Percentiles rank a stretch among this genome's conserved stretches.
Evolutionary conservation across 257 asterid genomes (phyloP).

Genomic region (Solanum microdontum): DNA sequence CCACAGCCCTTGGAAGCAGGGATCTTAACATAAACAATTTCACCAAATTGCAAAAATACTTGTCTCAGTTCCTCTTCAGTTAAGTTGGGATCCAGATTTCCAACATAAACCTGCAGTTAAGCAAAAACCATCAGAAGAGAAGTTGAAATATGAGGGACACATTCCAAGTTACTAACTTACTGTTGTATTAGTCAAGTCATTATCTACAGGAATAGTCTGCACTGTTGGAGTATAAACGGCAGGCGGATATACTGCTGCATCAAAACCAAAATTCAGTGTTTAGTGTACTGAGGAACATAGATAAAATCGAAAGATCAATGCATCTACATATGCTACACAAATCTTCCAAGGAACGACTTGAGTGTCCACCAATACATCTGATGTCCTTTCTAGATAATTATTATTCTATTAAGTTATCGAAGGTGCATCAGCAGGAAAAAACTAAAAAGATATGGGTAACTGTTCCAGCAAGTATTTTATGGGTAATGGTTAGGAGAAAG

Average conservation of each 20-base stretch:
- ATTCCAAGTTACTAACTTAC: slow-evolving; percentile 34
- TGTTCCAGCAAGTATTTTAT: not conserved
- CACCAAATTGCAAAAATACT: slow-evolving; percentile 73
- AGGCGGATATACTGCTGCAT: slow-evolving; percentile 65
- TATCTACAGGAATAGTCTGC: slow-evolving; percentile 69
- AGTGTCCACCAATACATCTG: not conserved
- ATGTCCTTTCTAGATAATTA: not conserved
- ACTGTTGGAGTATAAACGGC: slow-evolving; percentile 49
- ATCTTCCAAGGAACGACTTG: not conserved
- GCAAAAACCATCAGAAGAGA: slow-evolving; percentile 7
- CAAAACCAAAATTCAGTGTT: not conserved
- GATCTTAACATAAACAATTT: slow-evolving; percentile 71
- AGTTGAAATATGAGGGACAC: not conserved
- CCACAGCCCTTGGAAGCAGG: slow-evolving; percentile 88
- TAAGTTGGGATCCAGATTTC: slow-evolving; percentile 74
- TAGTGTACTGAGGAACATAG: not conserved
- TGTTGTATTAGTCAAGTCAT: slow-evolving; percentile 67
- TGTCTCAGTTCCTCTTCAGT: slow-evolving; percentile 83
- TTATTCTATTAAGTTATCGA: not conserved
- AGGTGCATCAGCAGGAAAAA: not conserved
- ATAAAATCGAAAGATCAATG: not conserved
- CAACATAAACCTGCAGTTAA: slow-evolving; percentile 59
- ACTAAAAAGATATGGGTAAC: not conserved
- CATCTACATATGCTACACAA: not conserved
- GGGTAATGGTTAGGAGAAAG: not conserved